Evolutionary conservation across 257 asterid genomes (phyloP).

Genomic region (Scutellaria galericulata): DNA sequence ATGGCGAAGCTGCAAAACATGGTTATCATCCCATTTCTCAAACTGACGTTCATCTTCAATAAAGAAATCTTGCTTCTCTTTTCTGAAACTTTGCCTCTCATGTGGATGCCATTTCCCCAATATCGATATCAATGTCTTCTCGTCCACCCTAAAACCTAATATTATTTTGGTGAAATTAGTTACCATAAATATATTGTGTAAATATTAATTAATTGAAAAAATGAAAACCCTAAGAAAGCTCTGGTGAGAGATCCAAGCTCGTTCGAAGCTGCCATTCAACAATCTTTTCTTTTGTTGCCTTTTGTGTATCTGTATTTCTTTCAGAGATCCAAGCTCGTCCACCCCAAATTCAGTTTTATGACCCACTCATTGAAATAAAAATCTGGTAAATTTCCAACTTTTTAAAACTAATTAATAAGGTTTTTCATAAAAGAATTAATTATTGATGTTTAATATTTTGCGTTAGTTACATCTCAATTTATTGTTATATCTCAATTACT

Average conservation of each 20-base stretch:
- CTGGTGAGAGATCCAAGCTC: slow-evolving; percentile 61
- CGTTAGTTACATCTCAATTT: slow-evolving; percentile 12
- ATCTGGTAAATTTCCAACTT: too few relatives aligned
- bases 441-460: too few relatives aligned
- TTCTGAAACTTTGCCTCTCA: slow-evolving; percentile 65
- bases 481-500: slow-evolving; percentile 21
- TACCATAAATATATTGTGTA: too few relatives aligned
- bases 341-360: too few relatives aligned
- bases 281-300: not conserved
- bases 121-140: slow-evolving; percentile 59
- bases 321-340: too few relatives aligned
- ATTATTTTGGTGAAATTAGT: too few relatives aligned
- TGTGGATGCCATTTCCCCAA: slow-evolving; percentile 72
- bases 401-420: too few relatives aligned
- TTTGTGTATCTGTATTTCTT: too few relatives aligned
- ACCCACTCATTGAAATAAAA: too few relatives aligned
- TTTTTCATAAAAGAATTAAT: too few relatives aligned
- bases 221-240: slow-evolving; percentile 68
- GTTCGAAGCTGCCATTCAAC: slow-evolving; percentile 62
- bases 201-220: not conserved
- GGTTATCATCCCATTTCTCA: slow-evolving; percentile 76
- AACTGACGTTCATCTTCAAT: slow-evolving; percentile 77
- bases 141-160: slow-evolving; percentile 85
- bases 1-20: slow-evolving; percentile 66
- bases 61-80: slow-evolving; percentile 60